A percentile compares a stretch with the other conserved stretches of the same genome.
Evolutionary conservation across 192 early-diverging fungal genomes (phyloP).

Genomic region (Linnemannia schmuckeri): DNA sequence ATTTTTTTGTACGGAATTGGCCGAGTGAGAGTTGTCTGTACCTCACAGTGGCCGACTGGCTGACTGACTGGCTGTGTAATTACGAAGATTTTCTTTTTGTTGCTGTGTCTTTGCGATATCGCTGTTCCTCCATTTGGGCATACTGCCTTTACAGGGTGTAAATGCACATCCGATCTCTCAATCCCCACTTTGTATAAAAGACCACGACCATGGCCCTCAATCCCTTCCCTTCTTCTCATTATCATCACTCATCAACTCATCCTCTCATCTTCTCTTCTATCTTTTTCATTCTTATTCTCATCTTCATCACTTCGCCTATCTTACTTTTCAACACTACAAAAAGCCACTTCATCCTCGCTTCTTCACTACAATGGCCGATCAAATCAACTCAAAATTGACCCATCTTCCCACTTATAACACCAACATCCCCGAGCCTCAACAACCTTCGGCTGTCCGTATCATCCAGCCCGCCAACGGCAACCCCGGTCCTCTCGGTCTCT

Average conservation of each 20-base stretch:
- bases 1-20: too few species aligned
- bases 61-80: too few species aligned
- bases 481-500: slow-evolving; percentile 76
- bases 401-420: slow-evolving; percentile 1
- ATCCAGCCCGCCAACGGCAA: slow-evolving; percentile 61
- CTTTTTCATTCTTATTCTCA: not conserved
- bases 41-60: too few species aligned
- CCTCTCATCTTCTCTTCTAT: not conserved
- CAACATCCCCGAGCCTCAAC: slow-evolving; percentile 12
- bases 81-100: too few species aligned
- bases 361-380: not conserved
- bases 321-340: not conserved
- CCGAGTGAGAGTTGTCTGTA: too few species aligned
- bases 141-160: not conserved
- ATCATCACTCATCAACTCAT: not conserved
- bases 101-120: too few species aligned
- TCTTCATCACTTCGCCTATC: not conserved
- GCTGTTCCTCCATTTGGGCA: too few species aligned
- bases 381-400: slow-evolving; percentile 1
- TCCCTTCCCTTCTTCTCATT: not conserved
- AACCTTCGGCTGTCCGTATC: slow-evolving; percentile 26
- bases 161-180: not conserved
- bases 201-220: not conserved
- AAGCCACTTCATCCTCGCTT: not conserved
- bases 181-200: not conserved